These are phyloP conservation scores for Carallia brachiata DNA, from an alignment of 345 rosid species.

Conservation along the genomic window DNA sequence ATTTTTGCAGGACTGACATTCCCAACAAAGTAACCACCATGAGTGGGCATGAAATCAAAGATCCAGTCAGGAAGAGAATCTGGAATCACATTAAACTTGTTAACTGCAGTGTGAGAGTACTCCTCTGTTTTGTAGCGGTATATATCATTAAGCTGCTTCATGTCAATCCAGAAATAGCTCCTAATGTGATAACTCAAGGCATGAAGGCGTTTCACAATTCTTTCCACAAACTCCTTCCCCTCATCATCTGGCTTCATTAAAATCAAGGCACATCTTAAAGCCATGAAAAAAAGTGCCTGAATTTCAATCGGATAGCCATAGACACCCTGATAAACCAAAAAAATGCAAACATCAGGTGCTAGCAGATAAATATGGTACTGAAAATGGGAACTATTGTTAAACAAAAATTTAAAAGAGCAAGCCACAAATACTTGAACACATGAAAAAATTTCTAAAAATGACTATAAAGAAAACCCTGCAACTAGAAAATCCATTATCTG, in stretches of 20 bases:
- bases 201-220: conserved; percentile 85
- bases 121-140: conserved; percentile 95
- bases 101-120: conserved; percentile 92
- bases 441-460: background rate
- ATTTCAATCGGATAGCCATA: conserved; percentile 97
- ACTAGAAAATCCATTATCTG: no score
- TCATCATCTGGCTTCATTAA: conserved; percentile 82
- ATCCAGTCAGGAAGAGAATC: conserved; percentile 97
- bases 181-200: conserved; percentile 92
- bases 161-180: conserved; percentile 86
- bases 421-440: background rate
- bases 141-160: conserved; percentile 92
- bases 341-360: background rate
- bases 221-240: conserved; percentile 85
- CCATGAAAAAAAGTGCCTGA: conserved; percentile 94
- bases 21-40: conserved; percentile 88
- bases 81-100: conserved; percentile 93
- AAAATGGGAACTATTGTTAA: no score
- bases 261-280: conserved; percentile 77
- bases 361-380: no score
- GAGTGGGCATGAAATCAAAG: conserved; percentile 83
- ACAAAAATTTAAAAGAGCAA: no score
- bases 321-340: conserved; percentile 60
- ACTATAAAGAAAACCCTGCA: no score
- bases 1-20: conserved; percentile 93